Evolutionary conservation across 2,329 filamentous ascomycete genomes (phyloP), one percentile per base, ranked within the genome.

Genomic region (Aureobasidium sp.): DNA sequence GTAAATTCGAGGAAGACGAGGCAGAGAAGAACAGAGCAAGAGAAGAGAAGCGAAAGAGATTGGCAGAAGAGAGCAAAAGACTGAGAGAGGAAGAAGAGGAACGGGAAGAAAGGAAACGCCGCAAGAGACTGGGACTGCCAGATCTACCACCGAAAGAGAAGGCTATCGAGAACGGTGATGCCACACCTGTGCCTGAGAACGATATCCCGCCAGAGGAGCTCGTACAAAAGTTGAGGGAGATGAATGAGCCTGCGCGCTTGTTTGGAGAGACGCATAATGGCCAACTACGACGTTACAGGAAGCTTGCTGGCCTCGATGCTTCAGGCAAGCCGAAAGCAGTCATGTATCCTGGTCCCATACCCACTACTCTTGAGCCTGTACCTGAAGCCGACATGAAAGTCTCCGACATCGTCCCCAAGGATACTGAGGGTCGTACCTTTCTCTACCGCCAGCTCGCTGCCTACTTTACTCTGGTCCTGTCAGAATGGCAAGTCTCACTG

Each of bases 391-490:
- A 96, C 67, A 96, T 97, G 90, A 93, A 92, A 74, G 85, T 97
- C 27, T 78, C 84, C 1, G 79, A 81, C 17, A 80, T 78, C 47
- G 77, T 90, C 10, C 80, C 82, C 1, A 80, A 82, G 68, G 88
- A 92, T 67, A 78, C 78, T 23, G 84, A 86, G 44, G 88, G 80
- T 0, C 84, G 86, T 50, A 78, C 82, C 48, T 91, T 88, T 74
- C 78, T 99, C 44, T 93, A 88, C 77, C 83, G 93, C 12, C 93
- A 99, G 75, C 81, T 99, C 62, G 90, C 89, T 23, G 94, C 90
- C 53, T 99, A 97, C 79, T 97, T 99, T 78, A 95, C 90, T 59
- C 91, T 99, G 86, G 85, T 99, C n/a, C 79, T 99, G 63, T 84
- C 82, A 48, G 93, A 95, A 74, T 99, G 95, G 88, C 85, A 92